These are phyloP conservation scores for Penicillium griseofulvum DNA, from an alignment of 2,329 filamentous ascomycete genomes.

Conservation along the genomic window DNA sequence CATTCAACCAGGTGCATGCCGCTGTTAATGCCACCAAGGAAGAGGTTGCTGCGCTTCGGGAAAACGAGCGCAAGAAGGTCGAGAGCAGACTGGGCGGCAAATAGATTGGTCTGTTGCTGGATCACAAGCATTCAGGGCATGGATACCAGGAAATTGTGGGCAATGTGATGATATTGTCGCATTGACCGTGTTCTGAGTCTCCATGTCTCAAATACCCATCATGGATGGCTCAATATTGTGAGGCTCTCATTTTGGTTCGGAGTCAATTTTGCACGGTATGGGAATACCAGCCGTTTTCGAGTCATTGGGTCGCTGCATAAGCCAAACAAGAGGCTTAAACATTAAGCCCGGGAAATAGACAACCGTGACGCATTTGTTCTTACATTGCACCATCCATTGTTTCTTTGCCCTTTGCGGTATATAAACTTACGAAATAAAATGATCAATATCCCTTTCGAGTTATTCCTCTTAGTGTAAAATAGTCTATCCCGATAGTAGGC, in stretches of 20 bases:
- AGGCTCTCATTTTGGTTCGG: not conserved
- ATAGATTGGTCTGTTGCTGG: conserved; percentile 13
- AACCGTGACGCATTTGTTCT: not conserved
- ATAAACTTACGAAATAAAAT: conserved; percentile 24
- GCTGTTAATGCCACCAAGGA: conserved; percentile 75
- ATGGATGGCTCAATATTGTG: not conserved
- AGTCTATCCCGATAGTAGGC: not conserved
- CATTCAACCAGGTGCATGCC: conserved; percentile 81
- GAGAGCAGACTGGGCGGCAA: conserved; percentile 61
- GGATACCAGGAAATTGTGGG: not conserved
- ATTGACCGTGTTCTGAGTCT: not conserved
- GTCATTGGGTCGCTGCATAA: not conserved
- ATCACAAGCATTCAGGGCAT: not conserved
- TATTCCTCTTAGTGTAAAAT: no score
- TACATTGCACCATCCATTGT: not conserved
- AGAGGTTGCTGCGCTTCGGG: conserved; percentile 66
- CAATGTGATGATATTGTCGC: conserved; percentile 17
- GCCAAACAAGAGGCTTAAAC: not conserved
- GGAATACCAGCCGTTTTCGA: not conserved
- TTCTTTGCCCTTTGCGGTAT: conserved; percentile 5
- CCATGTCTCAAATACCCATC: not conserved
- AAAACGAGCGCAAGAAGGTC: conserved; percentile 68
- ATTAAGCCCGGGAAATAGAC: not conserved
- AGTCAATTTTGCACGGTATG: not conserved
- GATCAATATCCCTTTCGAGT: conserved; percentile 10